Base-by-base conservation (phyloP, 345 rosid genomes). In the Eucalyptus pauciflora region DNA sequence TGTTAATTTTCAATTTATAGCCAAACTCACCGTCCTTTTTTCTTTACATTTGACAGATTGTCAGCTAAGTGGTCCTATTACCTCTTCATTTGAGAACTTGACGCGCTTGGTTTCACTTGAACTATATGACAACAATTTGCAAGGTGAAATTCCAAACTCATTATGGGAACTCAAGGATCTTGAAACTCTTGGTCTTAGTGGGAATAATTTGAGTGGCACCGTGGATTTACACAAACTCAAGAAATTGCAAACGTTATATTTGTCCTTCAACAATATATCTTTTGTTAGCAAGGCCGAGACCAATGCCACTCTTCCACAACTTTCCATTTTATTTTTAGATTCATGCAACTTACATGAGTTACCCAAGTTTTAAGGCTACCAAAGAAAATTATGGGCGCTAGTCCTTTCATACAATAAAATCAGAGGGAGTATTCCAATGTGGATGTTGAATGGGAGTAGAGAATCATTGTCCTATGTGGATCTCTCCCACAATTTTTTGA, bases 261-360 rank as follows among this genome's bases (percentile, higher is more conserved):
- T 62, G 71, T 3, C 4, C 71, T 13, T 7, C 18, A 62, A 62
- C 33, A 29, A 62, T 18, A 62, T 62, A 29, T 29, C 71, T 62
- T 62, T 62, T 62, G 17, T 62, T 2, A 62, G 71, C 71, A 13
- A 13, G 33, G 2, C 2, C 1, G 18, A 29, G 33, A 29, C 7
- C 3, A 62, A 29, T 13, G 6, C 18, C 1, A 62, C 71, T 7
- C 71, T 62, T 13, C 33, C 71, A 62, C 0, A 62, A 29, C 33
- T 62, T 62, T 62, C 33, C 33, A 0, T 0, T 13, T 62, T 62
- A 62, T 0, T 0, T 62, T 62, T 62, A 13, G 2, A 2, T 0
- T 62, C 71, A 14, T 62, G 71, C 33, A 29, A 62, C 33, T 62
- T 62, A 13, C 33, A 29, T 13, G 37, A 62, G 18, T 29, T 62